Percentiles rank a stretch among this genome's conserved stretches.
Evolutionary conservation across 1,284 basidiomycete genomes (phyloP).

Genomic region (Cryptococcus sp.): DNA sequence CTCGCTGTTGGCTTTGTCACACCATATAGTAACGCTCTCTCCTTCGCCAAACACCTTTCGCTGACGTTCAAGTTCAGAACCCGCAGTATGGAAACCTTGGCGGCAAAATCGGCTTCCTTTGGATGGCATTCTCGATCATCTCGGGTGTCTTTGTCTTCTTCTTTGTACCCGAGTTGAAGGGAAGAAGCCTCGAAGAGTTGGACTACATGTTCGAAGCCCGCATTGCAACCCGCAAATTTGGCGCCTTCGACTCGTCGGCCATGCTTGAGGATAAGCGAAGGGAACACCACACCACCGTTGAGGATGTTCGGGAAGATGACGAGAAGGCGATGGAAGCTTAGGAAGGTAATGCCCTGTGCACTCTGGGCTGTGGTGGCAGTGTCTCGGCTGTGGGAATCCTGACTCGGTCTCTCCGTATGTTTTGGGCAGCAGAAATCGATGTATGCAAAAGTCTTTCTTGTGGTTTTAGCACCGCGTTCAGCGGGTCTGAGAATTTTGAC

Average conservation of each 20-base stretch:
- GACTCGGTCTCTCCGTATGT: no score
- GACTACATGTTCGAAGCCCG: slow-evolving; percentile 9
- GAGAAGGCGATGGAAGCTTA: background rate
- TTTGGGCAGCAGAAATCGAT: no score
- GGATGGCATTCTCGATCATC: slow-evolving; percentile 2
- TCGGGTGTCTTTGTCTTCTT: slow-evolving; percentile 7
- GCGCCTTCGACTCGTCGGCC: background rate
- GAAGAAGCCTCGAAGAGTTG: slow-evolving; percentile 9
- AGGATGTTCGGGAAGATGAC: background rate
- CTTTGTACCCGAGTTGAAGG: slow-evolving; percentile 13
- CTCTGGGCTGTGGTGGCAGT: no score
- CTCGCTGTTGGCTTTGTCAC: slow-evolving; percentile 1
- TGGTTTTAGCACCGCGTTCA: no score
- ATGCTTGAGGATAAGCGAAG: background rate
- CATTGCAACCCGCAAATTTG: background rate
- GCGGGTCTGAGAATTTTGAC: no score
- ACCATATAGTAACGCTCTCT: slow-evolving; percentile 2
- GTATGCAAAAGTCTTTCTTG: no score
- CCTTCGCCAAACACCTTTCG: background rate
- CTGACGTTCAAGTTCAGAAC: slow-evolving; percentile 1
- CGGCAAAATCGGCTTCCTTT: slow-evolving; percentile 14
- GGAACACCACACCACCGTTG: background rate
- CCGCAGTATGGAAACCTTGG: slow-evolving; percentile 11
- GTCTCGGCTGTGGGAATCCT: no score
- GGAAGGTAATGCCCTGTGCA: background rate